These are phyloP conservation scores for Cryptosporidium sp. DNA, from an alignment of 169 alveolate species.

Conservation along the genomic window DNA sequence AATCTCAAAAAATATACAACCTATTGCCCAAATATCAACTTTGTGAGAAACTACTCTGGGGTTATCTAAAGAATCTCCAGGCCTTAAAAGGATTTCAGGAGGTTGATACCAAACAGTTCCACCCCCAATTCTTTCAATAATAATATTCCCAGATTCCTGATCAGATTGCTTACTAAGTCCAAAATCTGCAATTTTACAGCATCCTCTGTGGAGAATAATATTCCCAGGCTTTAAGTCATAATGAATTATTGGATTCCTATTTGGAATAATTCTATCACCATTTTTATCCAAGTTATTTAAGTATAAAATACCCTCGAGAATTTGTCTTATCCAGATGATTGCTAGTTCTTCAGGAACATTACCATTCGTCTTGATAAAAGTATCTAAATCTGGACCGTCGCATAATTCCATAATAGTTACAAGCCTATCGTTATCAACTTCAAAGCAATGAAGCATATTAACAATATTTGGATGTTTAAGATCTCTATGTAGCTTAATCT, in stretches of 20 bases:
- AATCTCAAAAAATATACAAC: slow-evolving; percentile 91
- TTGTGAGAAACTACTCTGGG: slow-evolving; percentile 72
- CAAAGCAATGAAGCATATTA: slow-evolving; percentile 91
- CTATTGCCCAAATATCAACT: slow-evolving; percentile 93
- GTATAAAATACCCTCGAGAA: slow-evolving; percentile 80
- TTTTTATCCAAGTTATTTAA: slow-evolving; percentile 37
- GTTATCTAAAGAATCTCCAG: slow-evolving; percentile 79
- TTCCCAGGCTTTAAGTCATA: slow-evolving; percentile 91
- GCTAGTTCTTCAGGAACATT: slow-evolving; percentile 89
- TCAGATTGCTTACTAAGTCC: slow-evolving; percentile 85
- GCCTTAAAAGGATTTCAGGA: slow-evolving; percentile 87
- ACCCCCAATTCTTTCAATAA: slow-evolving; percentile 89
- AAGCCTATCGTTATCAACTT: slow-evolving; percentile 83
- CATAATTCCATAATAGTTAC: slow-evolving; percentile 88
- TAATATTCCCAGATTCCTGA: slow-evolving; percentile 22
- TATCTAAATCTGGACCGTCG: slow-evolving; percentile 89
- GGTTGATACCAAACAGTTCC: slow-evolving; percentile 93
- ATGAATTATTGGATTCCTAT: slow-evolving; percentile 57
- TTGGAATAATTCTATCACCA: slow-evolving; percentile 27
- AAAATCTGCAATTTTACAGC: slow-evolving; percentile 89
- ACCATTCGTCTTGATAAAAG: slow-evolving; percentile 87
- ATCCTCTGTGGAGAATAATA: slow-evolving; percentile 87
- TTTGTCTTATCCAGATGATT: slow-evolving; percentile 88
- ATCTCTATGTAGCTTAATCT: slow-evolving; percentile 88
- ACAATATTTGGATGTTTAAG: slow-evolving; percentile 89